Evolutionary conservation across 2,329 filamentous ascomycete genomes (phyloP).

Genomic region (Stemphylium beticola): DNA sequence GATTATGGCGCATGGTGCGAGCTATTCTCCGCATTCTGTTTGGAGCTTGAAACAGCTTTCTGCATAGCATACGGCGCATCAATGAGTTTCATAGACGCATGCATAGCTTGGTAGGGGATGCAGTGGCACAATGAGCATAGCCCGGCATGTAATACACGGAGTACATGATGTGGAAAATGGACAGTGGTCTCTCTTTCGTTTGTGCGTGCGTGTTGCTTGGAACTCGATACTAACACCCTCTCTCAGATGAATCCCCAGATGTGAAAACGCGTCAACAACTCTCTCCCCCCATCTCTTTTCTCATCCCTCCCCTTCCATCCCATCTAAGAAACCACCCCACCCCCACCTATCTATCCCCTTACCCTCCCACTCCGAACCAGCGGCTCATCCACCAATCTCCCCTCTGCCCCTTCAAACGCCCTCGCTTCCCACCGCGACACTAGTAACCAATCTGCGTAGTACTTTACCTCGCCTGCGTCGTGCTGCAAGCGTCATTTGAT

Average conservation of each 20-base stretch:
- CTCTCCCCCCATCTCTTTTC: neutral
- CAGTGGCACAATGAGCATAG: too few species aligned
- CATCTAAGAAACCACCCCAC: neutral
- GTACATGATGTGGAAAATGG: too few species aligned
- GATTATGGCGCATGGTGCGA: neutral
- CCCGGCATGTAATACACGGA: too few species aligned
- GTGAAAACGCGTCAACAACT: too few species aligned
- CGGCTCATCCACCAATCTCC: neutral
- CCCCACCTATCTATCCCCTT: neutral
- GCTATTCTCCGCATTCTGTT: neutral
- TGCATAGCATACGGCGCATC: too few species aligned
- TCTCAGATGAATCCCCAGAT: too few species aligned
- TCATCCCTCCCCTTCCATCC: neutral
- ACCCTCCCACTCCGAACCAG: neutral
- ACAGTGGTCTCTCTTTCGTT: too few species aligned
- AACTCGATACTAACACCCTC: neutral
- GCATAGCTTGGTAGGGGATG: too few species aligned
- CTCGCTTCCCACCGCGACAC: neutral
- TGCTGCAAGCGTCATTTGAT: neutral
- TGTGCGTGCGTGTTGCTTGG: neutral
- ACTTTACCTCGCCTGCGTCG: neutral
- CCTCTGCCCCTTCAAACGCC: neutral
- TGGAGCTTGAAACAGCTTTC: neutral
- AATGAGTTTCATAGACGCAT: too few species aligned
- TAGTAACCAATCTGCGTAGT: neutral